Evolutionary conservation across 1,139 yeast genomes (phyloP), one percentile per base, ranked within the genome.

Genomic region (Blastobotrys persicus): DNA sequence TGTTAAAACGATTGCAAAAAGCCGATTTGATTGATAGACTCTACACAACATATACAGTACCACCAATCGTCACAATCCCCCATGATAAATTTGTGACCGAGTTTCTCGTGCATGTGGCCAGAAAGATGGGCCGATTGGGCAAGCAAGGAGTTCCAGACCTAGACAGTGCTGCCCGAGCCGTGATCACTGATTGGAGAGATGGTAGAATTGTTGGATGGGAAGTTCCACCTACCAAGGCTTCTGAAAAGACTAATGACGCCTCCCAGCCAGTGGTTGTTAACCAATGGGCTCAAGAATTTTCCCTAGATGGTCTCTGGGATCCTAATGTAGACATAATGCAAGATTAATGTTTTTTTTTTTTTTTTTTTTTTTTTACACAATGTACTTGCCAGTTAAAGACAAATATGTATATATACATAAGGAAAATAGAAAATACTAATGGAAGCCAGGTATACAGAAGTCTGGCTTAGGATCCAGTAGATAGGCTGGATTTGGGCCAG

Each of bases 101-200:
- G 61, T 85, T 92, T 60, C 78, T 94, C 65, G 91, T 94, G 55
- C 96, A 89, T 62, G 83, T 92, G 56, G 96, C 98, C 19, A 83
- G 98, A 68, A 80, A 82, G 58, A 83, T 88, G 69, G 99, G 99
- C 49, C 80, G 98, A 68, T 76, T 92, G 57, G 89, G 96, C 46
- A 86, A 80, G 65, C 96, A 96, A 43, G 99, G 98, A 63, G 71
- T 92, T 50, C 96, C 98, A 47, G 89, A 92, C 67, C 69, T 92
- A 59, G 83, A 81, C 51, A 77, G 92, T 55, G 96, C 98, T 11
- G 96, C 95, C 37, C 69, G 79, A 60, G 76, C 88, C 32, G 86
- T 92, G 3, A 76, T 94, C 63, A 88, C 81, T 59, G 99, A 92
- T 70, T 94, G 98, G 98, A 83, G 97, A 71, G 97, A 91, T 69